phyloP scores from a whole-genome alignment of 2,329 filamentous ascomycete species.

The Akanthomyces dipterigenus region DNA sequence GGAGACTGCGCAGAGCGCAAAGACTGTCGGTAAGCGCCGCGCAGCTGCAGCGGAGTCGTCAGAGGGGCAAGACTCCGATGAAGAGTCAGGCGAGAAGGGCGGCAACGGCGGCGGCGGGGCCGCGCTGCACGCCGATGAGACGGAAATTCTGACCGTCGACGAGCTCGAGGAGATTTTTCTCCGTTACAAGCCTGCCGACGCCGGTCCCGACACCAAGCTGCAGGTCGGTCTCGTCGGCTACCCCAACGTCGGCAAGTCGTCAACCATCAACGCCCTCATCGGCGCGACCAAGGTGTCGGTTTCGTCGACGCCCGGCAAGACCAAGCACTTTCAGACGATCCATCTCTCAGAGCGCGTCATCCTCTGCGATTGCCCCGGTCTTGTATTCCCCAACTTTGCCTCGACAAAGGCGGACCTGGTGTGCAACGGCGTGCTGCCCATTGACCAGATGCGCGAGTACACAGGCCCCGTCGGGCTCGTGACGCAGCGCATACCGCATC shows the following conservation, averaged over 20 bases:
- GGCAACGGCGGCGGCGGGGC: slow-evolving; percentile 1
- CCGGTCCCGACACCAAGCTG: slow-evolving; percentile 57
- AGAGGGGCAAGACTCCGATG: slow-evolving; percentile 18
- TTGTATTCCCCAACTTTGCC: slow-evolving; percentile 97
- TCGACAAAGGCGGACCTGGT: slow-evolving; percentile 95
- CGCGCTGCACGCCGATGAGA: slow-evolving; percentile 47
- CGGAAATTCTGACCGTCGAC: slow-evolving; percentile 82
- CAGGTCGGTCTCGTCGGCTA: slow-evolving; percentile 94
- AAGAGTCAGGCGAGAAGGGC: slow-evolving; percentile 19
- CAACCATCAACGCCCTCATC: slow-evolving; percentile 97
- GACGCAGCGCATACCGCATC: slow-evolving; percentile 75
- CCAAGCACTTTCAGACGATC: slow-evolving; percentile 98
- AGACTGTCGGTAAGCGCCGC: slow-evolving; percentile 24
- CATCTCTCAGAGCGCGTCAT: slow-evolving; percentile 85
- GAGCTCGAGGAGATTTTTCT: slow-evolving; percentile 89
- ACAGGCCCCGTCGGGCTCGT: slow-evolving; percentile 81
- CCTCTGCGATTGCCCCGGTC: slow-evolving; percentile 94
- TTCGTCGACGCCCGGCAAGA: slow-evolving; percentile 94
- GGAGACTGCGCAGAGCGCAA: slow-evolving; percentile 14
- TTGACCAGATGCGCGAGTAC: slow-evolving; percentile 92
- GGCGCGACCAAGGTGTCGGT: slow-evolving; percentile 98
- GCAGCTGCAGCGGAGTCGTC: slow-evolving; percentile 16
- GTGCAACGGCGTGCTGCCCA: slow-evolving; percentile 88
- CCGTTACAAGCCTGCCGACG: slow-evolving; percentile 52
- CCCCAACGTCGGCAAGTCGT: slow-evolving; percentile 98